Percentiles rank a stretch among this genome's conserved stretches.
These are phyloP conservation scores for Moelleriella libera DNA, from an alignment of 2,329 filamentous ascomycete genomes.

Conservation along the genomic window DNA sequence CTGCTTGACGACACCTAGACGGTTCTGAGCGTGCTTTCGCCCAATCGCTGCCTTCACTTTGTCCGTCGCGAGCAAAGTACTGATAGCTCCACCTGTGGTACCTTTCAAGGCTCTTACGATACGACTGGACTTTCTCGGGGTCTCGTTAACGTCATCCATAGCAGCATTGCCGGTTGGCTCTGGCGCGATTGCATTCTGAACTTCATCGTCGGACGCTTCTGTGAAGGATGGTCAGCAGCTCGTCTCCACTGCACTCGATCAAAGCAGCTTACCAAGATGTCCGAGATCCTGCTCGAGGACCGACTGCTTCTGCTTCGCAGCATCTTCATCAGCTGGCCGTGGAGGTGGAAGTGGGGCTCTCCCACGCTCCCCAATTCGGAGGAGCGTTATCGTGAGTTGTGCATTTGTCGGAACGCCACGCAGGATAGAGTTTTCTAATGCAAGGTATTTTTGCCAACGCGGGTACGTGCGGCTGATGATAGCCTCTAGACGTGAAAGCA, in stretches of 20 bases:
- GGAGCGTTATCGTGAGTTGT: slow-evolving; percentile 66
- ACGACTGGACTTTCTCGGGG: slow-evolving; percentile 25
- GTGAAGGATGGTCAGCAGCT: slow-evolving; percentile 30
- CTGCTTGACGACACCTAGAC: not conserved
- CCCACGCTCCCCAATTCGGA: slow-evolving; percentile 71
- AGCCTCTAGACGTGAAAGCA: slow-evolving; percentile 21
- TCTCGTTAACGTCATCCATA: slow-evolving; percentile 21
- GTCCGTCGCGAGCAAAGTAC: not conserved
- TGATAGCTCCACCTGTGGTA: not conserved
- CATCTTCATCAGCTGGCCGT: slow-evolving; percentile 16
- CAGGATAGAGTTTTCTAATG: slow-evolving; percentile 61
- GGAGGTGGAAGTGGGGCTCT: slow-evolving; percentile 61
- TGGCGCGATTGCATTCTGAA: slow-evolving; percentile 44
- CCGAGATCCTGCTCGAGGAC: slow-evolving; percentile 25
- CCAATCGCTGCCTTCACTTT: not conserved
- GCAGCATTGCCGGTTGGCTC: slow-evolving; percentile 22
- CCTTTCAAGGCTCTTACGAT: slow-evolving; percentile 26
- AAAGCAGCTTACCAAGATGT: slow-evolving; percentile 16
- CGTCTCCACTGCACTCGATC: not conserved
- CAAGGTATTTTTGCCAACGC: slow-evolving; percentile 61
- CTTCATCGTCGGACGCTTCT: slow-evolving; percentile 31
- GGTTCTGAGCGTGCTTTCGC: not conserved
- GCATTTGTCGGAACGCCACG: slow-evolving; percentile 78
- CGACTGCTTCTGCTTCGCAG: slow-evolving; percentile 25
- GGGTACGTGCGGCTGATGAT: slow-evolving; percentile 50